A percentile compares a stretch with the other conserved stretches of the same genome.
phyloP scores from a whole-genome alignment of 495 filamentous ascomycete genomes.

The Polyplosphaeria fusca region DNA sequence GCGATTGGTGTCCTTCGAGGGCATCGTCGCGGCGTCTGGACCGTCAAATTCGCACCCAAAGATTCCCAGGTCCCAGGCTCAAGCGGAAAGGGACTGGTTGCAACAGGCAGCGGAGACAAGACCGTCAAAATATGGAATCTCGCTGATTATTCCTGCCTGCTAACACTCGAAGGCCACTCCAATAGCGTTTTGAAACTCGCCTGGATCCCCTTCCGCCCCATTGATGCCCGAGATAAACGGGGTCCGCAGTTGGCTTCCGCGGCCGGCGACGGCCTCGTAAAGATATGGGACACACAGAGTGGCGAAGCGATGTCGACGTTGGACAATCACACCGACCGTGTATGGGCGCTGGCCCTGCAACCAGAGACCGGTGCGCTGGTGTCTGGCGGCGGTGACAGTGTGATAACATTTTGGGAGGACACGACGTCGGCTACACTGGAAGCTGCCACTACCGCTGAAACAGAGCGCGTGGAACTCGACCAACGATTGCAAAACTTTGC shows the following conservation, averaged over 20 bases:
- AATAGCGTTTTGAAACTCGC: slow-evolving; percentile 91
- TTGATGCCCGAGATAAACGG: slow-evolving; percentile 46
- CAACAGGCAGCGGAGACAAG: slow-evolving; percentile 91
- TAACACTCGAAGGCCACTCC: slow-evolving; percentile 93
- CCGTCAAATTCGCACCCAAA: slow-evolving; percentile 78
- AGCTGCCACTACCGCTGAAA: slow-evolving; percentile 63
- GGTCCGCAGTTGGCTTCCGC: slow-evolving; percentile 73
- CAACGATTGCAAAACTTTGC: slow-evolving; percentile 91
- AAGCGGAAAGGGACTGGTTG: slow-evolving; percentile 65
- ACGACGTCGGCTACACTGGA: slow-evolving; percentile 77
- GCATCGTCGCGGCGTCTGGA: slow-evolving; percentile 93
- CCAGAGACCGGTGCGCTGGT: slow-evolving; percentile 65
- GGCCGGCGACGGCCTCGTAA: slow-evolving; percentile 93
- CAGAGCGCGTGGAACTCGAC: slow-evolving; percentile 83
- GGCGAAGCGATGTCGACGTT: slow-evolving; percentile 85
- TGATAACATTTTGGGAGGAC: slow-evolving; percentile 92
- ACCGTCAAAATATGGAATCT: slow-evolving; percentile 95
- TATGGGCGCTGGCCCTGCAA: slow-evolving; percentile 80
- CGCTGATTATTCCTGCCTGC: slow-evolving; percentile 84
- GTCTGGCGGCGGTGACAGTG: slow-evolving; percentile 84
- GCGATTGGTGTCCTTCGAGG: slow-evolving; percentile 84
- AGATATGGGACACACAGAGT: slow-evolving; percentile 78
- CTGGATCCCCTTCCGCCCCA: slow-evolving; percentile 69
- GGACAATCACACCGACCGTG: slow-evolving; percentile 93
- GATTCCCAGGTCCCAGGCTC: slow-evolving; percentile 66